phyloP scores from a whole-genome alignment of 768 basidiomycete genomes.

The Russula lepida region DNA sequence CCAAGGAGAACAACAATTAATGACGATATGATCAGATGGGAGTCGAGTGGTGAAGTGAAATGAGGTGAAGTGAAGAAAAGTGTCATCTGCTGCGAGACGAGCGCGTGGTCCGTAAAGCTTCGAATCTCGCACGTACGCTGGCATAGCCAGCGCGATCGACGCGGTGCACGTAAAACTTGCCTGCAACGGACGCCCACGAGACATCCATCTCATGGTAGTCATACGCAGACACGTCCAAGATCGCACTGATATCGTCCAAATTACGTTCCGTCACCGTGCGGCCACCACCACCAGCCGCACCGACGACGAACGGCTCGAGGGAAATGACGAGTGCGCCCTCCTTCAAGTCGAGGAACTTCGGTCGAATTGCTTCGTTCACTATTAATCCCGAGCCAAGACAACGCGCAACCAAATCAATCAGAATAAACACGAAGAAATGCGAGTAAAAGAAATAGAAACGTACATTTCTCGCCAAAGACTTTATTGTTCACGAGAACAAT shows the following conservation, averaged over 20 bases:
- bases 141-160: constrained; percentile 64
- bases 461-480: constrained; percentile 66
- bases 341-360: constrained; percentile 90
- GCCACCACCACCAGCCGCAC: constrained; percentile 53
- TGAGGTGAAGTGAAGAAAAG: too few relatives aligned
- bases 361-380: constrained; percentile 84
- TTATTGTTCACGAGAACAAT: constrained; percentile 90
- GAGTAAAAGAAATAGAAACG: constrained; percentile 29
- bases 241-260: constrained; percentile 72
- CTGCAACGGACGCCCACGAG: constrained; percentile 70
- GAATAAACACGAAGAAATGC: neutral
- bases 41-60: neutral
- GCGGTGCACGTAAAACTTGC: constrained; percentile 66
- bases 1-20: neutral
- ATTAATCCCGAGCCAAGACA: neutral
- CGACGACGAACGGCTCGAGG: constrained; percentile 66
- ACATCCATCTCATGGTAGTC: constrained; percentile 36
- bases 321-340: constrained; percentile 88
- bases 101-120: constrained; percentile 17
- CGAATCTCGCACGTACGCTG: constrained; percentile 18
- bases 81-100: constrained; percentile 11
- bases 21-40: neutral
- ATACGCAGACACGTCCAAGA: constrained; percentile 51
- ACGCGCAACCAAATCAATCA: constrained; percentile 1
- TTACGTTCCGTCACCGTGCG: constrained; percentile 74